These are phyloP conservation scores for Euphorbia celastroides DNA, from an alignment of 441 rosid genomes.

Conservation along the genomic window DNA sequence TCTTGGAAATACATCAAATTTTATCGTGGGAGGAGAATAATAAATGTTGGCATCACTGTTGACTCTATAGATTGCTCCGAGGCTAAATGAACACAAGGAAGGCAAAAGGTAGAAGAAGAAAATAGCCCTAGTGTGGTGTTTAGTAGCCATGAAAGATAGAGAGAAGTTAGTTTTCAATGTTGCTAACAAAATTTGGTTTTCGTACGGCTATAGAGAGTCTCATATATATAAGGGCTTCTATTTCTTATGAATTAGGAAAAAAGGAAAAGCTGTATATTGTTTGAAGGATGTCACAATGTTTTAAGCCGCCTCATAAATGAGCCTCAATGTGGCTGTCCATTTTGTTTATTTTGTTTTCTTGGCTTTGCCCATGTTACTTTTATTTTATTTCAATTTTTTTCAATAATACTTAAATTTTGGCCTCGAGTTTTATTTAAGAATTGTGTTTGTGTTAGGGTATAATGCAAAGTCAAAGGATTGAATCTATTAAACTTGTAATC, in stretches of 20 bases:
- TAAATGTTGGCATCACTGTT: background rate
- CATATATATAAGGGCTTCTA: background rate
- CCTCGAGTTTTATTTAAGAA: too few species aligned
- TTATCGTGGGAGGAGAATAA: background rate
- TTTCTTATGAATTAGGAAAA: background rate
- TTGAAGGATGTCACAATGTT: too few species aligned
- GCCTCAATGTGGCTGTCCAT: too few species aligned
- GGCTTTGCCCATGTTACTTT: too few species aligned
- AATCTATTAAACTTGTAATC: background rate
- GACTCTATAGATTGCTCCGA: conserved; percentile 16
- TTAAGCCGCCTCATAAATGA: too few species aligned
- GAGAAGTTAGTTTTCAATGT: background rate
- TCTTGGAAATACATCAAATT: conserved; percentile 14
- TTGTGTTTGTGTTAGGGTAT: background rate
- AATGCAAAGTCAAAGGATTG: conserved; percentile 2
- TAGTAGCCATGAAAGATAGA: conserved; percentile 28
- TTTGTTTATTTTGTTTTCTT: too few species aligned
- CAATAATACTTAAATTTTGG: too few species aligned
- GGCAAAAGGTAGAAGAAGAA: conserved; percentile 26
- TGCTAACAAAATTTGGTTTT: background rate
- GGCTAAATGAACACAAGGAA: conserved; percentile 13
- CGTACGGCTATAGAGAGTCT: background rate
- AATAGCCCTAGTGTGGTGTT: conserved; percentile 12
- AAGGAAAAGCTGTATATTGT: too few species aligned
- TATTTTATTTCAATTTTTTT: too few species aligned